These are phyloP conservation scores for Dactylorhiza incarnata DNA, from an alignment of 106 monocot genomes.

Conservation along the genomic window DNA sequence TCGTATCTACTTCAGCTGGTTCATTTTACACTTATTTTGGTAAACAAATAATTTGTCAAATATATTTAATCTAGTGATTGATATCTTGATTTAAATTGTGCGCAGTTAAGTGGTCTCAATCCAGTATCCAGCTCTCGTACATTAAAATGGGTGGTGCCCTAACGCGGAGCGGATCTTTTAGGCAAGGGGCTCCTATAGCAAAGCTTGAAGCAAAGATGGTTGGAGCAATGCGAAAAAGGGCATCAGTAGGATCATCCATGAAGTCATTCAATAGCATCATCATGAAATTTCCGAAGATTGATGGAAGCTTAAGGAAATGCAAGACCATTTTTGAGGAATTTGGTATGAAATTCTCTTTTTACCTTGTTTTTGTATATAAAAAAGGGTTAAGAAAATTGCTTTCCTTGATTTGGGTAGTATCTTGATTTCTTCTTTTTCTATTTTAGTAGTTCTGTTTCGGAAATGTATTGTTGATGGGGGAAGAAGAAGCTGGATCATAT, in stretches of 20 bases:
- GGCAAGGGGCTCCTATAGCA: constrained; percentile 27
- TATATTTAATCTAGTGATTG: too few relatives aligned
- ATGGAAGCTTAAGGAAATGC: constrained; percentile 82
- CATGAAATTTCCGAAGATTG: constrained; percentile 85
- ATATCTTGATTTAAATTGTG: too few relatives aligned
- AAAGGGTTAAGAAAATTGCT: too few relatives aligned
- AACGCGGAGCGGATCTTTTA: constrained; percentile 21
- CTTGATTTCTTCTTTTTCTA: too few relatives aligned
- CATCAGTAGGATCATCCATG: constrained; percentile 50
- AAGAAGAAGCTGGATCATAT: too few relatives aligned
- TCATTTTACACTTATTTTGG: too few relatives aligned
- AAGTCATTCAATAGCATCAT: constrained; percentile 80
- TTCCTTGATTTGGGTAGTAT: too few relatives aligned
- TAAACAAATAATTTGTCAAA: too few relatives aligned
- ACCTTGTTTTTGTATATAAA: not conserved
- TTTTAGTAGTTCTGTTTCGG: too few relatives aligned
- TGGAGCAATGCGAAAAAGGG: constrained; percentile 67
- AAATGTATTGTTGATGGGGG: too few relatives aligned
- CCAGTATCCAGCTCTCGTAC: not conserved
- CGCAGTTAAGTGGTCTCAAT: too few relatives aligned
- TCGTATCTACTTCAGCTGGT: too few relatives aligned
- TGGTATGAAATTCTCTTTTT: constrained; percentile 36
- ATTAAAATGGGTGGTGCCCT: constrained; percentile 48
- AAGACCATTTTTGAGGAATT: constrained; percentile 78
- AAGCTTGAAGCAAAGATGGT: constrained; percentile 89